Evolutionary conservation across 768 basidiomycete genomes (phyloP).

Genomic region (Tylopilus rubrobrunneus): DNA sequence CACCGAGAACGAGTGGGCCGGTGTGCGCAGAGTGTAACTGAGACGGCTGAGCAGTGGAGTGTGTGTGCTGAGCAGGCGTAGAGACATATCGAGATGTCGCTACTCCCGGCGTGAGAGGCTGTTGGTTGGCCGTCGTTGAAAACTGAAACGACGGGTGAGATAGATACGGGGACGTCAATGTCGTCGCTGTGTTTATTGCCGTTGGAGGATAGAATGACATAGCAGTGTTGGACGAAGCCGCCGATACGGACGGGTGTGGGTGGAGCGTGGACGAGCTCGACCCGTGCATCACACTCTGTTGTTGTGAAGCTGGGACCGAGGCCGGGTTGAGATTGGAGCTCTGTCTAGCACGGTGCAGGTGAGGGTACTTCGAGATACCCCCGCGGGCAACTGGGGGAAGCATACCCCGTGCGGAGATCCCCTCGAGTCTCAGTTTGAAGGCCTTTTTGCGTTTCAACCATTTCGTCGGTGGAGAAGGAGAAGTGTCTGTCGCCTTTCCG

Average conservation of each 20-base stretch:
- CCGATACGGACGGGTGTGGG: conserved; percentile 14
- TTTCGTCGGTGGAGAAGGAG: conserved; percentile 27
- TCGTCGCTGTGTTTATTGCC: conserved; percentile 27
- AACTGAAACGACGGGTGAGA: conserved; percentile 29
- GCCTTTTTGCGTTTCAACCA: conserved; percentile 60
- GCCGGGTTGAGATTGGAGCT: conserved; percentile 30
- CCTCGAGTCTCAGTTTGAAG: conserved; percentile 50
- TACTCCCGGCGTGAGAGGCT: conserved; percentile 8
- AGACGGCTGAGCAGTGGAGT: conserved; percentile 4
- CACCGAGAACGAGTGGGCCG: conserved; percentile 27
- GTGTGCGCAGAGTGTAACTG: conserved; percentile 15
- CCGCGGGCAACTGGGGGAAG: conserved; percentile 18
- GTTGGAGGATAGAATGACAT: conserved; percentile 30
- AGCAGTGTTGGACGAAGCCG: conserved; percentile 14
- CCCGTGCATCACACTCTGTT: conserved; percentile 14
- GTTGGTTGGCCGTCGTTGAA: conserved; percentile 11
- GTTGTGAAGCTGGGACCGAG: conserved; percentile 22
- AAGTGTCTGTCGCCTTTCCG: conserved; percentile 31
- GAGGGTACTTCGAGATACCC: conserved; percentile 24
- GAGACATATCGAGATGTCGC: conserved; percentile 8
- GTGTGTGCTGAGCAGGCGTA: conserved; percentile 11
- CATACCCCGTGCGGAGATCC: conserved; percentile 32
- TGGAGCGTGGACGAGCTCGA: conserved; percentile 13
- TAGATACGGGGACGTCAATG: conserved; percentile 31
- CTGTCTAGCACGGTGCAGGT: conserved; percentile 28